These are phyloP conservation scores for Ceratonia siliqua DNA, from an alignment of 306 rosid genomes.

Conservation along the genomic window DNA sequence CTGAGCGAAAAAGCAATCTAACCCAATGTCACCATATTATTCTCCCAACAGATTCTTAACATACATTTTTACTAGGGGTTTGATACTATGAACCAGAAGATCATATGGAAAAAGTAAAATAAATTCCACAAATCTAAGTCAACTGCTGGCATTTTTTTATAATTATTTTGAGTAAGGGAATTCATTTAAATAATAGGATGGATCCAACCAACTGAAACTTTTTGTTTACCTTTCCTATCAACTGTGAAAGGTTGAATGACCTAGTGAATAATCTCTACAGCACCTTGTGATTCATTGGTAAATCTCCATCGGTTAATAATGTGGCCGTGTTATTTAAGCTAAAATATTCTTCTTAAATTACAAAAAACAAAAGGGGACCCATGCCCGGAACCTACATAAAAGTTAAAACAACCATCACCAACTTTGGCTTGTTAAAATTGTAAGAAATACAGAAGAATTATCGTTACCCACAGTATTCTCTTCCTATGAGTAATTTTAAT, in stretches of 20 bases:
- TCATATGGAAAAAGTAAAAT: background rate
- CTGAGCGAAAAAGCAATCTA: constrained; percentile 4
- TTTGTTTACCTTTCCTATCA: background rate
- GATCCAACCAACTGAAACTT: constrained; percentile 4
- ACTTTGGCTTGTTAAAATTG: background rate
- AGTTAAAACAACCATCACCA: background rate
- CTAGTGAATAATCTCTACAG: background rate
- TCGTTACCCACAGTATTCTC: background rate
- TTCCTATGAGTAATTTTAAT: background rate
- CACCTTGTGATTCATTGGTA: background rate
- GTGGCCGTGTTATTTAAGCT: background rate
- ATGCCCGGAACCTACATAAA: background rate
- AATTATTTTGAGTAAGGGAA: background rate
- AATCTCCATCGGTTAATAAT: background rate
- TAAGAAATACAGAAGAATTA: background rate
- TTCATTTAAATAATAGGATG: background rate
- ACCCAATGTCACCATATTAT: constrained; percentile 10
- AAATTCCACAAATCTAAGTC: background rate
- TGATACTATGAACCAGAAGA: background rate
- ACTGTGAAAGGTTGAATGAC: background rate
- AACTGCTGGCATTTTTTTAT: background rate
- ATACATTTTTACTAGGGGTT: background rate
- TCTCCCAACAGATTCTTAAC: background rate
- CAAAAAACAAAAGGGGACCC: background rate
- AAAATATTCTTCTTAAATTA: background rate